Percentiles rank a stretch among this genome's conserved stretches.
Conservation (phyloP, 768 basidiomycete species). For the Tylopilus felleus region DNA sequence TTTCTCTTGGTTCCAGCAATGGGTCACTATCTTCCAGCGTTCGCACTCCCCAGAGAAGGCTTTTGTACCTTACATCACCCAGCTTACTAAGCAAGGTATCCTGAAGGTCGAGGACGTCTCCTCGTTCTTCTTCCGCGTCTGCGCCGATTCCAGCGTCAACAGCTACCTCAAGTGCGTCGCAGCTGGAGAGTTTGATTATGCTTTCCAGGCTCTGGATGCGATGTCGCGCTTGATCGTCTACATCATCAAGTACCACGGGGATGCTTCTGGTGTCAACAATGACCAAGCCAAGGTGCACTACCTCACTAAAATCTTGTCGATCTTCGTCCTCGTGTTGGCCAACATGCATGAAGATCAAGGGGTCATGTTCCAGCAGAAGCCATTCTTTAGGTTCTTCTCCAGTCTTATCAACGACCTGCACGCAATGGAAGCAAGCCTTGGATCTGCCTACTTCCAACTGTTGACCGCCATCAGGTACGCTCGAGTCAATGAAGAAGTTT, state of each 20-base stretch:
- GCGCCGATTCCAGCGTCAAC: constrained; percentile 90
- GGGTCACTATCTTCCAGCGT: constrained; percentile 92
- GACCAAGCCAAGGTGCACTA: constrained; percentile 96
- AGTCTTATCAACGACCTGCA: constrained; percentile 92
- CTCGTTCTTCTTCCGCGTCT: constrained; percentile 97
- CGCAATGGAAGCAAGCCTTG: constrained; percentile 78
- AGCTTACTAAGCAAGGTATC: constrained; percentile 94
- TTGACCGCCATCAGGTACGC: constrained; percentile 81
- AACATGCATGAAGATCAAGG: constrained; percentile 95
- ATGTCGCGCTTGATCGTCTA: constrained; percentile 93
- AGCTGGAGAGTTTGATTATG: constrained; percentile 66
- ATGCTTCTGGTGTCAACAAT: constrained; percentile 87
- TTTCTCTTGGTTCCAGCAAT: constrained; percentile 85
- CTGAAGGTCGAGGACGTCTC: constrained; percentile 94
- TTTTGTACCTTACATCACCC: constrained; percentile 96
- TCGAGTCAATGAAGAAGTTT: neutral
- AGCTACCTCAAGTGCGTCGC: constrained; percentile 77
- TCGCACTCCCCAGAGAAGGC: constrained; percentile 89
- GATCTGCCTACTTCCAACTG: constrained; percentile 85
- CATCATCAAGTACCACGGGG: constrained; percentile 99
- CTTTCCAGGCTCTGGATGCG: constrained; percentile 93
- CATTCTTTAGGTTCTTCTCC: constrained; percentile 98
- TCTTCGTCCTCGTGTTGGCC: constrained; percentile 93
- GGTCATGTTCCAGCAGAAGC: constrained; percentile 88
- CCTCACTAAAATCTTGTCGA: constrained; percentile 94